Evolutionary conservation across 2,329 filamentous ascomycete species (phyloP).

Genomic region (Berkeleyomyces rouxiae): DNA sequence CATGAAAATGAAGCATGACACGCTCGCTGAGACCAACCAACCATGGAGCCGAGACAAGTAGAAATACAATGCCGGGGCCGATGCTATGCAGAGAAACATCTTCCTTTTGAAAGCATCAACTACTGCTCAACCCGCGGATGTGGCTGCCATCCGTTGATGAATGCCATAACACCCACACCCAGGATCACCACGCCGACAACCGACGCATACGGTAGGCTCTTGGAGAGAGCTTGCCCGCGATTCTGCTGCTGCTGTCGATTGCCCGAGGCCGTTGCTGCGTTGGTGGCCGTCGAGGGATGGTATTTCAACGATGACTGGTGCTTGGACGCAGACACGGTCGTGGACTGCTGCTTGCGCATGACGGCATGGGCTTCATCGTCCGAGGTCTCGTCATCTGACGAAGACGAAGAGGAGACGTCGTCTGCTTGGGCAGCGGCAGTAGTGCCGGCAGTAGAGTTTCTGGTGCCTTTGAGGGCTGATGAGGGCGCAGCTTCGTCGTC

Average conservation of each 20-base stretch:
- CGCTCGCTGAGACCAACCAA: not conserved
- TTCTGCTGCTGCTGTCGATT: constrained; percentile 6
- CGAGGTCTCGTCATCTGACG: constrained; percentile 5
- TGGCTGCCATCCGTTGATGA: constrained; percentile 65
- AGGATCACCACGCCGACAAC: constrained; percentile 70
- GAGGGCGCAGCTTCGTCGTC: not conserved
- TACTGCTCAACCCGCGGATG: constrained; percentile 20
- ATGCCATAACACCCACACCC: constrained; percentile 72
- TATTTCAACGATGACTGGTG: not conserved
- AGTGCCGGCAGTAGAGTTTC: not conserved
- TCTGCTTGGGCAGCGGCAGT: not conserved
- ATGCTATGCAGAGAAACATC: not conserved
- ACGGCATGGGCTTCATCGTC: not conserved
- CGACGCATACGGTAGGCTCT: constrained; percentile 58
- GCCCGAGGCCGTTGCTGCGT: not conserved
- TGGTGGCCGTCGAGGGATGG: not conserved
- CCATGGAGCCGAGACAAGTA: not conserved
- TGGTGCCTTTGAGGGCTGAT: not conserved
- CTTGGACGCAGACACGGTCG: not conserved
- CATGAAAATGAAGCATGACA: not conserved
- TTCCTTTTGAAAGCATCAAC: not conserved
- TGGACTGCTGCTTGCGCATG: not conserved
- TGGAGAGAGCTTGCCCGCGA: constrained; percentile 20
- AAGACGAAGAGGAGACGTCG: not conserved
- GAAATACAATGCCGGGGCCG: not conserved